These are phyloP conservation scores for Solanum bulbocastanum DNA, from an alignment of 257 asterid species.

Conservation along the genomic window DNA sequence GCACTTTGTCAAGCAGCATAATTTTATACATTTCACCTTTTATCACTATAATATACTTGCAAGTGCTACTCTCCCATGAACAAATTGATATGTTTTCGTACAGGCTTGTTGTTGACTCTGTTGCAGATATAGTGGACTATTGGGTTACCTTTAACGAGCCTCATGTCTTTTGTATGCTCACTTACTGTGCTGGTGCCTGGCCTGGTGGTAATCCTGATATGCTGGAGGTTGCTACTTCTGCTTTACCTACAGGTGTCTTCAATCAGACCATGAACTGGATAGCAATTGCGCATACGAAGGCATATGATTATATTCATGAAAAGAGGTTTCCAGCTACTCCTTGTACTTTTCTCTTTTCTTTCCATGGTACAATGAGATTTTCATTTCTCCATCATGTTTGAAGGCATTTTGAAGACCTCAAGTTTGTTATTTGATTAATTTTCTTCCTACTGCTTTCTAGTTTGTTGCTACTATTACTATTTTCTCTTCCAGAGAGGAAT, in stretches of 20 bases:
- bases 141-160: conserved; percentile 98
- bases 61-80: background rate
- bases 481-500: background rate
- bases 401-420: background rate
- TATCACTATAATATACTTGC: background rate
- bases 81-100: background rate
- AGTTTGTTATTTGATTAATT: background rate
- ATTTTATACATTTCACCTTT: background rate
- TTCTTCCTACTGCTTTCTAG: background rate
- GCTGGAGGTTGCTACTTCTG: conserved; percentile 91
- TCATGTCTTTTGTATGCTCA: conserved; percentile 81
- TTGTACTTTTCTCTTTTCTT: background rate
- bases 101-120: conserved; percentile 81
- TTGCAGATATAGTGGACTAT: conserved; percentile 78
- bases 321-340: conserved; percentile 39
- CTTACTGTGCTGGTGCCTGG: conserved; percentile 97
- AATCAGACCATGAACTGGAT: conserved; percentile 87
- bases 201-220: conserved; percentile 98
- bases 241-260: conserved; percentile 85
- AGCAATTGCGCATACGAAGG: conserved; percentile 69
- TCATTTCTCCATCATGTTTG: background rate
- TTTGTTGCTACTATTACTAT: background rate
- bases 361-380: background rate
- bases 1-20: background rate
- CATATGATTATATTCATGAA: conserved; percentile 77